Evolutionary conservation across 257 asterid species (phyloP).

Genomic region (Thymus mandschuricus): DNA sequence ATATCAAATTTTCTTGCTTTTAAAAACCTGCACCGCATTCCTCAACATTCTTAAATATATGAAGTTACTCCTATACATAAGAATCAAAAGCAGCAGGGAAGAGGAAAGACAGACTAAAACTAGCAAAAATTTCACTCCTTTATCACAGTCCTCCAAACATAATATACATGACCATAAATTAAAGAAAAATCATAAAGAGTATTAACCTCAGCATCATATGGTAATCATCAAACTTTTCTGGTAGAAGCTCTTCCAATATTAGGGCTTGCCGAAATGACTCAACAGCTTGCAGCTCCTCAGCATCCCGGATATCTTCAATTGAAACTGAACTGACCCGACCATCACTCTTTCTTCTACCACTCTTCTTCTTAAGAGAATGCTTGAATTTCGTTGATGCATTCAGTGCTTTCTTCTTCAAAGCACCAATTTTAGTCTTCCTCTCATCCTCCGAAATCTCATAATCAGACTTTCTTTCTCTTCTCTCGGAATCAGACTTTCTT

Average conservation of each 20-base stretch:
- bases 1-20: slow-evolving; percentile 83
- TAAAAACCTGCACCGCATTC: slow-evolving; percentile 58
- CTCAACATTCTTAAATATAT: slow-evolving; percentile 22
- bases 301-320: slow-evolving; percentile 85
- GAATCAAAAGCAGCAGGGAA: not conserved
- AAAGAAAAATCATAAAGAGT: slow-evolving; percentile 18
- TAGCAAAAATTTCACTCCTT: no score
- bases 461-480: slow-evolving; percentile 83
- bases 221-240: slow-evolving; percentile 75
- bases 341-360: slow-evolving; percentile 67
- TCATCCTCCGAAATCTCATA: slow-evolving; percentile 91
- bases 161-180: slow-evolving; percentile 16
- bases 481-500: slow-evolving; percentile 80
- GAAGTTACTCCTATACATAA: slow-evolving; percentile 11
- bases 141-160: slow-evolving; percentile 19
- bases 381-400: slow-evolving; percentile 83
- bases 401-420: slow-evolving; percentile 82
- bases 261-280: slow-evolving; percentile 78
- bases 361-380: slow-evolving; percentile 86
- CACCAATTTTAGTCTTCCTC: slow-evolving; percentile 72
- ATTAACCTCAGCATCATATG: slow-evolving; percentile 82
- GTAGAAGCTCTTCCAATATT: slow-evolving; percentile 72
- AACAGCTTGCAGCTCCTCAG: slow-evolving; percentile 76
- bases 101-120: slow-evolving; percentile 2
- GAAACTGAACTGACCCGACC: slow-evolving; percentile 85